Base-by-base conservation (phyloP, 768 basidiomycete genomes). In the Hebeloma cylindrosporum region DNA sequence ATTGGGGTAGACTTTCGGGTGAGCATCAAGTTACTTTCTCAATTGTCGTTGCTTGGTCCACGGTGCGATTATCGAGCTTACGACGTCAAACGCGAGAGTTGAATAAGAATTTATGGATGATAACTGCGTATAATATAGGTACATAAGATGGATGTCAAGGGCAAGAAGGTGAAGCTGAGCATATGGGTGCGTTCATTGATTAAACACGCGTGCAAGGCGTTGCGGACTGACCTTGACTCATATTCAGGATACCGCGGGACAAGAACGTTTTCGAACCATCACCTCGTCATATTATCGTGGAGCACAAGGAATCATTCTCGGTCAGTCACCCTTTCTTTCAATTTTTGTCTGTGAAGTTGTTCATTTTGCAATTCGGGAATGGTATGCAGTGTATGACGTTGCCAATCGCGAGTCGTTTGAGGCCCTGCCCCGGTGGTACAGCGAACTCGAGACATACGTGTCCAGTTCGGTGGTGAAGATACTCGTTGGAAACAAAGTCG, bases 221-320 rank as follows among this genome's bases (percentile, higher is more conserved):
- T 35, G 4, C 17, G 43, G 29, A 13, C 17, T 27, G 23, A 33
- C 34, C 20, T 31, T 21, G 17, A 13, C 17, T 13, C 14, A 28
- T 29, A 18, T 10, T n/a, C 55, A 93, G 92, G 92, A 96, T 57
- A 95, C 93, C 0, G 92, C 93, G 38, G 95, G 96, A 0, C 95
- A 98, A 64, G 96, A 99, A 66, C 83, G 95, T 4, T 99, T 97
- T 61, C 77, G 93, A 34, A 96, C 94, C 3, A 86, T 99, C 54
- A 98, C 96, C 4, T 87, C 87, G 2, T 91, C 88, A 7, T 99
- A 98, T 58, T 99, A 98, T 60, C 79, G 96, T 21, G 88, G 88
- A 2, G 88, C 88, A 32, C 87, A 91, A 54, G 88, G 88, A 5
- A 78, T 90, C 39, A 86, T 91, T 56, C 74, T 91, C 35, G 85